A percentile compares a stretch with the other conserved stretches of the same genome.
Conservation (phyloP, 495 filamentous ascomycete species). For the Melanomma pulvis-pyrius region DNA sequence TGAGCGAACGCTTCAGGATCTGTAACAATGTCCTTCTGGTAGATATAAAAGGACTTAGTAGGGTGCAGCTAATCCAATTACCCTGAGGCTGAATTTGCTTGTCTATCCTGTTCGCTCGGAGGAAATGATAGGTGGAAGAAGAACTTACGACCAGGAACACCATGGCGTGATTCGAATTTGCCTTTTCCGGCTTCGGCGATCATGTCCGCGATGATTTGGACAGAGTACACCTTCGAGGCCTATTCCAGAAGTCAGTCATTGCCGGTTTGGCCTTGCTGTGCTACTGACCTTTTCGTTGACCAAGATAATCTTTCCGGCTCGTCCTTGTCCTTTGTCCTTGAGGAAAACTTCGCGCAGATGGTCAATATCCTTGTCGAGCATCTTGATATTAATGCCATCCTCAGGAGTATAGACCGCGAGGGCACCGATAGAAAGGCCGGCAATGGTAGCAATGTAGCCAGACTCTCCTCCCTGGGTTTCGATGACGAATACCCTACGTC, state of each 20-base stretch:
- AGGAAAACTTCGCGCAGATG: slow-evolving; percentile 85
- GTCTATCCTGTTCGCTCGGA: no score
- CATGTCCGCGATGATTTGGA: slow-evolving; percentile 91
- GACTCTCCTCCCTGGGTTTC: slow-evolving; percentile 95
- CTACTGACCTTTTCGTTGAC: slow-evolving; percentile 89
- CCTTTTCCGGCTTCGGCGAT: slow-evolving; percentile 92
- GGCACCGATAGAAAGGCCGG: slow-evolving; percentile 81
- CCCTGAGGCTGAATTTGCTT: no score
- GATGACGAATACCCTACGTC: slow-evolving; percentile 93
- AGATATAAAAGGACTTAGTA: no score
- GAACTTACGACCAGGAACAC: slow-evolving; percentile 87
- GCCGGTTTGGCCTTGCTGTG: no score
- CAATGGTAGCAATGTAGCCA: slow-evolving; percentile 91
- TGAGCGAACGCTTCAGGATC: not conserved
- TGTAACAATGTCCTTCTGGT: not conserved
- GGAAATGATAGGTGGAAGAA: not conserved
- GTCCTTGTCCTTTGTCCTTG: slow-evolving; percentile 83
- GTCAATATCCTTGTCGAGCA: slow-evolving; percentile 87
- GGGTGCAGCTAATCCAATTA: no score
- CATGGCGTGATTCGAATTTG: slow-evolving; percentile 89
- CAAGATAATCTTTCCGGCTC: slow-evolving; percentile 91
- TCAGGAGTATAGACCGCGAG: slow-evolving; percentile 97
- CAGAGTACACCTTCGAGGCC: slow-evolving; percentile 63
- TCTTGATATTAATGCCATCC: slow-evolving; percentile 91
- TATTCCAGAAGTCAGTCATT: no score